phyloP scores from a whole-genome alignment of 1,139 yeast species.

The Protomyces inouyei region DNA sequence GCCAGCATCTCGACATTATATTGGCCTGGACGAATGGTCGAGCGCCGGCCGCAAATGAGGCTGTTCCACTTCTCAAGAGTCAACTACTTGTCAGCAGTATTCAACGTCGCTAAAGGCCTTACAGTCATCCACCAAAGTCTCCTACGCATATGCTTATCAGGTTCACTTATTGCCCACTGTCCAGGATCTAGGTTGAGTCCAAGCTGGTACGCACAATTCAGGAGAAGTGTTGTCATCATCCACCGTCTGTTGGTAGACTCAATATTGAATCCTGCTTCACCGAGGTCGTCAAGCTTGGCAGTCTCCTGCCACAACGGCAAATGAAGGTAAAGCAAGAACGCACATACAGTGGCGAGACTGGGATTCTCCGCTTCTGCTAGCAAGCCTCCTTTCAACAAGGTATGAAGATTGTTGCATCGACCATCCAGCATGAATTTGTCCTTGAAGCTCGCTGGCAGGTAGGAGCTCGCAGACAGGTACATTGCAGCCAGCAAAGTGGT shows the following conservation, averaged over 20 bases:
- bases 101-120: neutral
- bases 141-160: neutral
- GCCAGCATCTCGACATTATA: neutral
- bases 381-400: neutral
- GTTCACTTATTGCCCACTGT: neutral
- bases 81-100: neutral
- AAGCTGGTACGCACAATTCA: neutral
- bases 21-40: neutral
- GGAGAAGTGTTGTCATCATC: neutral
- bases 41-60: neutral
- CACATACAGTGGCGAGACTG: neutral
- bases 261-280: neutral
- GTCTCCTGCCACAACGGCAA: neutral
- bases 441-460: neutral
- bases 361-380: neutral
- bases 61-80: neutral
- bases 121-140: neutral
- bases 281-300: neutral
- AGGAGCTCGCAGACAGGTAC: neutral
- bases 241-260: neutral
- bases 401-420: neutral
- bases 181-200: neutral
- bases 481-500: neutral
- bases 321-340: neutral
- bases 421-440: neutral